Conservation (phyloP, 208 protist species). For the Trypanosoma congolense region DNA sequence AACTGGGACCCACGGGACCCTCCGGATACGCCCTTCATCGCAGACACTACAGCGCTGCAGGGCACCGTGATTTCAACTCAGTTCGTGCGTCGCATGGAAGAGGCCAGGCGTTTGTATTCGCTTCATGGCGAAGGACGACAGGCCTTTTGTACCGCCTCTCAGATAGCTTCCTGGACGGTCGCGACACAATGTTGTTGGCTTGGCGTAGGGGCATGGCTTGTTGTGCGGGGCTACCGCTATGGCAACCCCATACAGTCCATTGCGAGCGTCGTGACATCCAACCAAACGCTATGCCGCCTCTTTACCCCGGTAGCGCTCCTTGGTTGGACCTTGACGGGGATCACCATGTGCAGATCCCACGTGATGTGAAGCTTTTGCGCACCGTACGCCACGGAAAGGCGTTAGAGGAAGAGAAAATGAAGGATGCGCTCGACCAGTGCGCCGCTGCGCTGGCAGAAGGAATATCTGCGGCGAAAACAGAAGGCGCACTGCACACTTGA, state of each 20-base stretch:
- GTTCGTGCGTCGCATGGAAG: conserved; percentile 66
- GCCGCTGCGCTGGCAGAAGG: conserved; percentile 38
- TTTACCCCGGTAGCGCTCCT: conserved; percentile 64
- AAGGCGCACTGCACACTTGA: background rate
- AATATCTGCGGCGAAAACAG: conserved; percentile 17
- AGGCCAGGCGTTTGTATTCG: conserved; percentile 53
- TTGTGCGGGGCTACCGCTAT: conserved; percentile 55
- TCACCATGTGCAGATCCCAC: conserved; percentile 52
- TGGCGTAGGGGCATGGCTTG: conserved; percentile 50
- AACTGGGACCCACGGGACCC: conserved; percentile 17
- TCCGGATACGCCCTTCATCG: conserved; percentile 56
- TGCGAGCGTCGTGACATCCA: conserved; percentile 37
- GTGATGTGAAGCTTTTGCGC: conserved; percentile 35
- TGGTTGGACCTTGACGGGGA: conserved; percentile 34
- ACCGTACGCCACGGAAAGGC: conserved; percentile 22
- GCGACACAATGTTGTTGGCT: conserved; percentile 63
- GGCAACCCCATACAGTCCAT: conserved; percentile 70
- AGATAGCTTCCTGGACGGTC: conserved; percentile 36
- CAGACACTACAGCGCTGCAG: conserved; percentile 32
- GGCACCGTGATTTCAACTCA: conserved; percentile 38
- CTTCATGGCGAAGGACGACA: conserved; percentile 42
- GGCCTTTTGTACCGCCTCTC: conserved; percentile 27
- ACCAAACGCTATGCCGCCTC: conserved; percentile 35
- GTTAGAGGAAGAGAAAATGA: conserved; percentile 37
- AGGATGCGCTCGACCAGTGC: conserved; percentile 26